Base-by-base conservation (phyloP, 768 basidiomycete species). In the Pleurotus eryngii region DNA sequence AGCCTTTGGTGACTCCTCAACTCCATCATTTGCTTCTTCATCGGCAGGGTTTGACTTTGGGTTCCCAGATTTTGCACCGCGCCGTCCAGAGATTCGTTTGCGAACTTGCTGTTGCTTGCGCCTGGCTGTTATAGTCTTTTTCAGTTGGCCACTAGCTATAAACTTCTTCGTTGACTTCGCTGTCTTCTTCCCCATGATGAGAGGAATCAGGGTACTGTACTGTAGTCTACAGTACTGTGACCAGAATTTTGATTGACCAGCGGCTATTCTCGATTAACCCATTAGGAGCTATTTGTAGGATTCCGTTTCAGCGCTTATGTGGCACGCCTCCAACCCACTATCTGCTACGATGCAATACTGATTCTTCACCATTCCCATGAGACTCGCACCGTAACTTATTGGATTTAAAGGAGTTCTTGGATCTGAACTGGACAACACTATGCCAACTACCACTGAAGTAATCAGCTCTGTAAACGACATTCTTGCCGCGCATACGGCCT, bases 91-190 rank as follows among this genome's bases (percentile, higher is more conserved):
- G 26, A 83, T 77, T 69, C 87, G 86, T 71, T 87, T 89, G 64
- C 83, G 81, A 60, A 83, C 75, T 65, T 91, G 82, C 65, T 93
- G 87, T 64, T 87, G 83, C 64, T 92, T 90, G 57, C 86, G 82
- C n/a, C 95, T 79, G 4, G 86, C 81, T 64, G 92, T 81, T 50
- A 98, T 97, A 17, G 85, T 83, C 62, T 91, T 89, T 67, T 92
- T 92, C 54, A 98, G 83, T 66, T 89, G 86, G 1, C 95, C 95
- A 58, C 90, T 92, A 3, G 90, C 78, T 7, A 87, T 90, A 63
- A 95, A 95, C 74, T 95, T 94, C 67, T 87, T 86, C 9, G 89
- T 89, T 0, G 91, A 83, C 72, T 95, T 95, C 39, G 82, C 74
- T 17, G 85, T 82, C 63, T 89, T 92, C 63, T 73, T 77, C 9